phyloP scores from a whole-genome alignment of 2,329 filamentous ascomycete genomes.

The Fusarium camptoceras region DNA sequence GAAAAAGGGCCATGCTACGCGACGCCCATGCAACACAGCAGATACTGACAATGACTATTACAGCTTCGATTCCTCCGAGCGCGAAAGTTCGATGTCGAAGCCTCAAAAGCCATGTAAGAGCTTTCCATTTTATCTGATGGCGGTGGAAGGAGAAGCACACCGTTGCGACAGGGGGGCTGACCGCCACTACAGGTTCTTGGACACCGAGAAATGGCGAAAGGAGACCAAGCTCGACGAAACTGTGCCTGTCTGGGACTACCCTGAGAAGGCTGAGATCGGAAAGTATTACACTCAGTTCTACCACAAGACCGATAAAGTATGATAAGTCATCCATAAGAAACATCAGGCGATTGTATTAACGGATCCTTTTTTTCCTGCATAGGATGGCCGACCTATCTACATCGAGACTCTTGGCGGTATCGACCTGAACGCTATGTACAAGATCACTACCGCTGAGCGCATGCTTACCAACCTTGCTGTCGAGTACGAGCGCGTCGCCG shows the following conservation, averaged over 20 bases:
- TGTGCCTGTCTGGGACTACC: constrained; percentile 85
- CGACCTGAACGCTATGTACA: constrained; percentile 88
- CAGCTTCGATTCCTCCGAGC: constrained; percentile 91
- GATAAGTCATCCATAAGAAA: constrained; percentile 12
- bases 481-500: constrained; percentile 96
- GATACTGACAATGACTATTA: constrained; percentile 24
- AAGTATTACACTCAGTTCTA: constrained; percentile 99
- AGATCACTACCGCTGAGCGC: constrained; percentile 90
- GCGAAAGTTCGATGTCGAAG: constrained; percentile 90
- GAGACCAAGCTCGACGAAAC: constrained; percentile 86
- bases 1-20: constrained; percentile 19
- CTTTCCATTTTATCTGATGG: constrained; percentile 12
- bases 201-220: constrained; percentile 91
- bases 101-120: constrained; percentile 84
- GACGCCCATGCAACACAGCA: constrained; percentile 1
- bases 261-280: constrained; percentile 84
- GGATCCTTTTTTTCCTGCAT: constrained; percentile 22
- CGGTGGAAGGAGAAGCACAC: constrained; percentile 34
- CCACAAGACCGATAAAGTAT: constrained; percentile 91
- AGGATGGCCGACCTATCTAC: constrained; percentile 97
- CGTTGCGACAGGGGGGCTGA: constrained; percentile 41
- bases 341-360: constrained; percentile 20
- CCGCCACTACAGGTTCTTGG: constrained; percentile 77
- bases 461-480: constrained; percentile 97
- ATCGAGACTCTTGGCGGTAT: constrained; percentile 97